Conservation (phyloP, 257 asterid genomes). For the Cinchona pubescens region DNA sequence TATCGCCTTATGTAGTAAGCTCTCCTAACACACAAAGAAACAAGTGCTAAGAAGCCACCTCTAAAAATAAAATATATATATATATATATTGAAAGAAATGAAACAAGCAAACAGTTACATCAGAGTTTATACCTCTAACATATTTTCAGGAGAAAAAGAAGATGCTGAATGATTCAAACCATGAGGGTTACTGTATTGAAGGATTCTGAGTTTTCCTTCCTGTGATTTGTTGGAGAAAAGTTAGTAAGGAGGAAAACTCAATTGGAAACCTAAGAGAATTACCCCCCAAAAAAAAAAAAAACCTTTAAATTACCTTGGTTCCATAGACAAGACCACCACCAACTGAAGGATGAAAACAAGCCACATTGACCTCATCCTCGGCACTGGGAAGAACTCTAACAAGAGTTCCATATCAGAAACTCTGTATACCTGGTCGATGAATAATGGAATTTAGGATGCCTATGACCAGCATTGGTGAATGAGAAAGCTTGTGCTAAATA, state of each 20-base stretch:
- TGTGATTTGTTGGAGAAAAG: conserved; percentile 30
- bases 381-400: conserved; percentile 96
- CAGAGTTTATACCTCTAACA: conserved; percentile 61
- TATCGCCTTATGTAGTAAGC: not conserved
- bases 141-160: conserved; percentile 51
- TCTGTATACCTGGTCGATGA: conserved; percentile 62
- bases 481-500: not conserved
- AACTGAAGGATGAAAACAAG: conserved; percentile 91
- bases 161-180: conserved; percentile 45
- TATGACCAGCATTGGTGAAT: not conserved
- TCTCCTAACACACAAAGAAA: not conserved
- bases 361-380: conserved; percentile 97
- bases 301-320: conserved; percentile 61
- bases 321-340: conserved; percentile 99
- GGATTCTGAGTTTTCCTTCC: conserved; percentile 98
- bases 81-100: not conserved
- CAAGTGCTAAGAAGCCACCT: not conserved
- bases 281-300: not conserved
- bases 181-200: conserved; percentile 57
- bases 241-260: conserved; percentile 5
- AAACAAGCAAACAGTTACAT: not conserved
- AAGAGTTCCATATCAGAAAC: conserved; percentile 94
- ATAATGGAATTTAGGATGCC: conserved; percentile 15
- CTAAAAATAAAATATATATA: not conserved
- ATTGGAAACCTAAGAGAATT: conserved; percentile 7